These are phyloP conservation scores for Penicillium expansum DNA, from an alignment of 2,329 filamentous ascomycete species.

Conservation along the genomic window DNA sequence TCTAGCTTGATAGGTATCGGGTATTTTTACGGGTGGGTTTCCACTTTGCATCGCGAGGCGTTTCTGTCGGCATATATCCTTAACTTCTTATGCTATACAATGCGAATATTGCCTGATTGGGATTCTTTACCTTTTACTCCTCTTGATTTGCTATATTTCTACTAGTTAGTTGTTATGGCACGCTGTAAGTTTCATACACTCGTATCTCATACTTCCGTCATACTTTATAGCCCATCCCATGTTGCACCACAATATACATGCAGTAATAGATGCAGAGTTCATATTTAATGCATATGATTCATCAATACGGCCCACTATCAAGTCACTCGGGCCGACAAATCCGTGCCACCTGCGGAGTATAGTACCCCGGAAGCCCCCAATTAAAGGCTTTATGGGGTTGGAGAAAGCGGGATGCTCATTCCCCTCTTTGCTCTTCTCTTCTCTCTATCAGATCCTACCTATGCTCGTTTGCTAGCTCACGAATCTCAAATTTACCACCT, in stretches of 20 bases:
- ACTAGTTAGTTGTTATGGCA: not conserved
- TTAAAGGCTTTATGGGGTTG: not conserved
- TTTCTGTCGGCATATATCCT: slow-evolving; percentile 14
- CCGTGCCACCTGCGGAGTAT: not conserved
- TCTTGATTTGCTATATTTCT: not conserved
- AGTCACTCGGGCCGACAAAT: not conserved
- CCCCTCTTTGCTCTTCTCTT: not conserved
- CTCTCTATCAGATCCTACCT: not conserved
- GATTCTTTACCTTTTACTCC: not conserved
- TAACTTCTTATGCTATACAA: slow-evolving; percentile 5
- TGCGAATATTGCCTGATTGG: slow-evolving; percentile 1
- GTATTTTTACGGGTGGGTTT: slow-evolving; percentile 2
- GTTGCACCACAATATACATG: not conserved
- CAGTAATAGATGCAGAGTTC: not conserved
- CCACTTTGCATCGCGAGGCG: slow-evolving; percentile 22
- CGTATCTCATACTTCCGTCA: not conserved
- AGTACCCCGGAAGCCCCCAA: not conserved
- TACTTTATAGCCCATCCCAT: not conserved
- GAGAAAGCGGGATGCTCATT: slow-evolving; percentile 2
- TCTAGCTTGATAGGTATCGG: slow-evolving; percentile 4
- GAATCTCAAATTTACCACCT: not conserved
- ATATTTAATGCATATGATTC: not conserved
- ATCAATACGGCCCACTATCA: not conserved
- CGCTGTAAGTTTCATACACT: not conserved
- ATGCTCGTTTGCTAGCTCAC: not conserved